A percentile compares a stretch with the other conserved stretches of the same genome.
Evolutionary conservation across 805 yeast genomes (phyloP).

Genomic region (Brettanomyces naardenensis): DNA sequence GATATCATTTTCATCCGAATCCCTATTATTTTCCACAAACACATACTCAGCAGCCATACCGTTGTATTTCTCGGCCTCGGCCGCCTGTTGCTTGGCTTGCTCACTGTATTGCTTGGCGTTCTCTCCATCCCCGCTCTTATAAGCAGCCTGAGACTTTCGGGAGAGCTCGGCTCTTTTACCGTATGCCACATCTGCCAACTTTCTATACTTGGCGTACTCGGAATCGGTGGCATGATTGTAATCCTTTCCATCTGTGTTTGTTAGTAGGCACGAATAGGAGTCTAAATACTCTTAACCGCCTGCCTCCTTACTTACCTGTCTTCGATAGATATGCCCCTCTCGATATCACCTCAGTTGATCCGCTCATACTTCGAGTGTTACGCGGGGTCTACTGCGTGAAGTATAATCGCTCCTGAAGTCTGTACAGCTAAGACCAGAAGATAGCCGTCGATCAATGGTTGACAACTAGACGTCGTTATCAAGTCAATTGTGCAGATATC

Average conservation of each 20-base stretch:
- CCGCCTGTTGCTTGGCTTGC: slow-evolving; percentile 51
- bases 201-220: slow-evolving; percentile 56
- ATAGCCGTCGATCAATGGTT: too few species aligned
- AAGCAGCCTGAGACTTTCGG: slow-evolving; percentile 70
- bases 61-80: slow-evolving; percentile 62
- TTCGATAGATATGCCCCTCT: not conserved
- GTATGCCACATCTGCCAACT: slow-evolving; percentile 61
- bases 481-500: too few species aligned
- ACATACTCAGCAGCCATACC: slow-evolving; percentile 84
- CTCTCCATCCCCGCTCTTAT: slow-evolving; percentile 61
- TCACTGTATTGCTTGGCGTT: slow-evolving; percentile 68
- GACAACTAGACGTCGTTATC: too few species aligned
- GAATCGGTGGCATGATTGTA: slow-evolving; percentile 68
- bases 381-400: too few species aligned
- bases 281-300: not conserved
- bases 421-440: too few species aligned
- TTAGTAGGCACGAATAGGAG: not conserved
- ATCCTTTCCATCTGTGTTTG: slow-evolving; percentile 28
- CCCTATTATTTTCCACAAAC: slow-evolving; percentile 80
- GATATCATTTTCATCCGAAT: slow-evolving; percentile 77
- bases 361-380: too few species aligned
- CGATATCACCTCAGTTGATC: not conserved
- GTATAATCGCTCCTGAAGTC: too few species aligned
- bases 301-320: not conserved
- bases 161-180: slow-evolving; percentile 47